Evolutionary conservation across 805 yeast species (phyloP).

Genomic region (Candida loeiensis): DNA sequence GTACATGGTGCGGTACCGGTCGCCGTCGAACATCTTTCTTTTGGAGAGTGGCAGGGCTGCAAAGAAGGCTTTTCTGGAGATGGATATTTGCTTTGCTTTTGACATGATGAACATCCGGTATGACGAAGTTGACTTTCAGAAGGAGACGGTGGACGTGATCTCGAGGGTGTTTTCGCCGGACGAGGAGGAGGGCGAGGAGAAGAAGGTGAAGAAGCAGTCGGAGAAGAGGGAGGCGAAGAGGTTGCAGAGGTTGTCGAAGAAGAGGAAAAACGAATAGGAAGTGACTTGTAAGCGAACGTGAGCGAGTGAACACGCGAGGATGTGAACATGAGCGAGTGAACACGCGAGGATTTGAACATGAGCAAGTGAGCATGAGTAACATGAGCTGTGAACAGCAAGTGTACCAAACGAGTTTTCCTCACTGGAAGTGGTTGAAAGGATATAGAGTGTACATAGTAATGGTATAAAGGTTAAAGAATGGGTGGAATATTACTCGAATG

Average conservation of each 20-base stretch:
- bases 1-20: constrained; percentile 25
- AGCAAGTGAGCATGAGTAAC: too few relatives aligned
- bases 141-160: constrained; percentile 21
- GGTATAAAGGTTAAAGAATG: too few relatives aligned
- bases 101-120: constrained; percentile 36
- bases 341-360: too few relatives aligned
- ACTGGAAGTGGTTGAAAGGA: too few relatives aligned
- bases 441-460: too few relatives aligned
- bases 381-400: too few relatives aligned
- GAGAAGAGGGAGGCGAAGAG: constrained; percentile 38
- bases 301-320: neutral
- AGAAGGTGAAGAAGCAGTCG: constrained; percentile 22
- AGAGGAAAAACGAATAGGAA: constrained; percentile 18
- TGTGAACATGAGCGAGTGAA: neutral
- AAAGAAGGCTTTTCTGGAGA: constrained; percentile 22
- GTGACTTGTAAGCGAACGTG: neutral
- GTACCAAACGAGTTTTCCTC: too few relatives aligned
- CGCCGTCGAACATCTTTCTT: constrained; percentile 25
- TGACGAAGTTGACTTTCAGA: constrained; percentile 26
- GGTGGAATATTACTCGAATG: too few relatives aligned
- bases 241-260: constrained; percentile 23
- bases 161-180: constrained; percentile 24
- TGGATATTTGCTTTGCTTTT: constrained; percentile 38
- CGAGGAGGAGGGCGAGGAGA: constrained; percentile 16
- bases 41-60: constrained; percentile 7